Percentiles rank a stretch among this genome's conserved stretches.
Evolutionary conservation across 2,329 filamentous ascomycete genomes (phyloP).

Genomic region (Venturia pyrina): DNA sequence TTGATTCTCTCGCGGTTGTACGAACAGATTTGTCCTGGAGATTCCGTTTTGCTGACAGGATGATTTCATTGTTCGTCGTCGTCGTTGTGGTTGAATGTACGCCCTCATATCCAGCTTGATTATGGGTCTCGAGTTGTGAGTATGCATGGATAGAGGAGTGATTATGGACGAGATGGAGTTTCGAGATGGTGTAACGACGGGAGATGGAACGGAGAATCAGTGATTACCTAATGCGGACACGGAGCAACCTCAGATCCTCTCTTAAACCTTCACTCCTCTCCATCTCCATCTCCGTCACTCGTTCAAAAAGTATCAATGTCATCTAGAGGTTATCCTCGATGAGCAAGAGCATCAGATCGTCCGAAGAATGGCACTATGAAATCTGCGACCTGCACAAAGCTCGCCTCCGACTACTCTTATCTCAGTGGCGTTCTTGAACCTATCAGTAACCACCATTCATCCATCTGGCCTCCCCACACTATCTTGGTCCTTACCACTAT

Average conservation of each 20-base stretch:
- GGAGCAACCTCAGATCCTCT: not conserved
- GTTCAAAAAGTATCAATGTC: too few species aligned
- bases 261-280: not conserved
- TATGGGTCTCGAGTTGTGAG: not conserved
- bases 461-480: not conserved
- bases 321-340: not conserved
- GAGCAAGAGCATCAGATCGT: not conserved
- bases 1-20: too few species aligned
- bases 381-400: not conserved
- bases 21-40: not conserved
- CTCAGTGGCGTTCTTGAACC: not conserved
- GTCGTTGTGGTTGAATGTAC: not conserved
- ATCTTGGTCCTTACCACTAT: not conserved
- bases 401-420: slow-evolving; percentile 3
- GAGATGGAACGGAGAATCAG: too few species aligned
- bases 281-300: not conserved
- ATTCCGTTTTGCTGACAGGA: not conserved
- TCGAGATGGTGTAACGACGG: too few species aligned
- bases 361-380: not conserved
- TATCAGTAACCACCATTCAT: not conserved
- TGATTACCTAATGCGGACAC: not conserved
- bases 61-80: not conserved
- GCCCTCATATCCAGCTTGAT: too few species aligned
- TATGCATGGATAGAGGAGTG: not conserved
- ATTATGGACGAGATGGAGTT: too few species aligned